Conservation (phyloP, 1,284 basidiomycete species). For the Erythrobasidium hasegawianum region DNA sequence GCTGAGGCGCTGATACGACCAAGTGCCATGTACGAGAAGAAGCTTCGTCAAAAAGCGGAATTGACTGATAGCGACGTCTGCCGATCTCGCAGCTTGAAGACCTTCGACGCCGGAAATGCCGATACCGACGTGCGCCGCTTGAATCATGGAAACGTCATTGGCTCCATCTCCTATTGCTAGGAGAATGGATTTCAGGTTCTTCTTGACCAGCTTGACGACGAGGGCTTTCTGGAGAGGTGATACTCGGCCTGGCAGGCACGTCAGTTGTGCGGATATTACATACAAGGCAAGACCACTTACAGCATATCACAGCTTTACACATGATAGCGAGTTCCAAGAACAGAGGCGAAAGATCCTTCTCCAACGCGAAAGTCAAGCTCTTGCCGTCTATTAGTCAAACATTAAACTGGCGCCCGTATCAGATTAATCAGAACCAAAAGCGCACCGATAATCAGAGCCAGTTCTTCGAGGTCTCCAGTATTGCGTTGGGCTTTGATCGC, state of each 20-base stretch:
- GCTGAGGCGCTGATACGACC: slow-evolving; percentile 93
- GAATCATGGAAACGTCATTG: slow-evolving; percentile 61
- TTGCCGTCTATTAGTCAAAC: slow-evolving; percentile 95
- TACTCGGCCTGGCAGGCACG: slow-evolving; percentile 70
- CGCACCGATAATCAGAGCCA: slow-evolving; percentile 89
- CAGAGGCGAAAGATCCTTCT: slow-evolving; percentile 80
- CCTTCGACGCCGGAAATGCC: slow-evolving; percentile 99
- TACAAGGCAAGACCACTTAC: slow-evolving; percentile 55
- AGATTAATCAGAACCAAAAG: no score
- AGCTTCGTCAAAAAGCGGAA: slow-evolving; percentile 96
- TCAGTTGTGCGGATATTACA: neutral
- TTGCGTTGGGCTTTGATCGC: slow-evolving; percentile 90
- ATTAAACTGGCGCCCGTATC: no score
- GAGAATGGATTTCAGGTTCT: slow-evolving; percentile 83
- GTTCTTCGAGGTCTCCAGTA: slow-evolving; percentile 85
- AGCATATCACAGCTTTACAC: slow-evolving; percentile 98
- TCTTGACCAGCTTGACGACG: slow-evolving; percentile 97
- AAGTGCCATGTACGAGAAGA: slow-evolving; percentile 92
- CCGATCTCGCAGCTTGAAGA: slow-evolving; percentile 91
- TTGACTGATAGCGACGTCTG: slow-evolving; percentile 96
- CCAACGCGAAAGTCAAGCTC: slow-evolving; percentile 84
- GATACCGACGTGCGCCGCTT: slow-evolving; percentile 75
- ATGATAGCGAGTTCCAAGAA: slow-evolving; percentile 95
- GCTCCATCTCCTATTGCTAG: slow-evolving; percentile 78
- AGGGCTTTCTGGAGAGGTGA: slow-evolving; percentile 97